Percentiles rank a stretch among this genome's conserved stretches.
These are phyloP conservation scores for Chlorella sorokiniana DNA, from an alignment of 139 green algal genomes.

Conservation along the genomic window DNA sequence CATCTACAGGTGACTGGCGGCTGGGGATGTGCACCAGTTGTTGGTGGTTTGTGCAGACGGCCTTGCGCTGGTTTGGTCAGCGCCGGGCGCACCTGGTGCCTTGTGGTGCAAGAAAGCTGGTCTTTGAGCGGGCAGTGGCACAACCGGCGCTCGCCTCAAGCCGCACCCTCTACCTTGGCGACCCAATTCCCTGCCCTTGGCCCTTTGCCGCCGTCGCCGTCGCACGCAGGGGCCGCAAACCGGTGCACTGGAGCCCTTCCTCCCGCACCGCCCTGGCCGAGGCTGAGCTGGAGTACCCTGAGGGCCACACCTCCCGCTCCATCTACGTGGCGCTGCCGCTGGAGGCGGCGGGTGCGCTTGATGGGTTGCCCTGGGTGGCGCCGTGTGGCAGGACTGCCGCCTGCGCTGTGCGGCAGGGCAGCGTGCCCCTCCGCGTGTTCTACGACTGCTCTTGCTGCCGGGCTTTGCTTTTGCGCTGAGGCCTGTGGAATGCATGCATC, in stretches of 20 bases:
- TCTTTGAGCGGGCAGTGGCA: no score
- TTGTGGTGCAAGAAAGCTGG: no score
- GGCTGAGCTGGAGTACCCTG: constrained; percentile 98
- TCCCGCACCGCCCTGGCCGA: constrained; percentile 95
- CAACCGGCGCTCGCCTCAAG: no score
- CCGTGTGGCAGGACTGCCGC: no score
- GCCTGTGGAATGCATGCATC: no score
- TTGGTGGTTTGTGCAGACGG: not conserved
- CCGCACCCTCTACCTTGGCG: no score
- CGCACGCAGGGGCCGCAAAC: constrained; percentile 80
- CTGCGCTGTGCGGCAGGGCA: no score
- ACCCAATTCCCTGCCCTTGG: not conserved
- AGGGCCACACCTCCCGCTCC: constrained; percentile 88
- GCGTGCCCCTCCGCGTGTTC: no score
- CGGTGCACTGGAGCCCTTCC: constrained; percentile 97
- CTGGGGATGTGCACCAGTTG: not conserved
- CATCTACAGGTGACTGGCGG: constrained; percentile 86
- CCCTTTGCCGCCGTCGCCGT: not conserved
- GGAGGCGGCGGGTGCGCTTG: constrained; percentile 12
- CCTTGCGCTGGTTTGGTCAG: no score
- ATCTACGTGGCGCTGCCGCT: constrained; percentile 94
- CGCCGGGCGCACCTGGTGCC: no score
- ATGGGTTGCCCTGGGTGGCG: not conserved
- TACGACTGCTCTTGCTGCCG: no score
- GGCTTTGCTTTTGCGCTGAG: no score